phyloP scores from a whole-genome alignment of 192 early-diverging fungal genomes.

The Coemansia sp. region DNA sequence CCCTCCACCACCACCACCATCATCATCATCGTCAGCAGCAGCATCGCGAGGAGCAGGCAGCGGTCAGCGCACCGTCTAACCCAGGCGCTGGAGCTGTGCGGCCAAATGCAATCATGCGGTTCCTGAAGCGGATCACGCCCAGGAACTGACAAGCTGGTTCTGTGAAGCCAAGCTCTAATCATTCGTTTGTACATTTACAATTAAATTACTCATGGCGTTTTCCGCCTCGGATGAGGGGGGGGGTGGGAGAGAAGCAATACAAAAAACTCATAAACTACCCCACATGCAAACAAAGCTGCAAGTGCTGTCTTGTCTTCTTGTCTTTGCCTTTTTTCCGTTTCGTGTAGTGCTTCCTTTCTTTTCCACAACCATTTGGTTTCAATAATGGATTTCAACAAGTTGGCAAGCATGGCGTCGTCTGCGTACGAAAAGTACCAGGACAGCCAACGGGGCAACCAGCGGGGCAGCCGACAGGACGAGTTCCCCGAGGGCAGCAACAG shows the following conservation, averaged over 20 bases:
- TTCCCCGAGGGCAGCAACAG: background rate
- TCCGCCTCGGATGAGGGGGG: background rate
- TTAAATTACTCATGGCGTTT: background rate
- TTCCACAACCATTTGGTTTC: background rate
- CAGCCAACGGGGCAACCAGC: background rate
- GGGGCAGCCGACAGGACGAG: no score
- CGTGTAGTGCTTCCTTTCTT: no score
- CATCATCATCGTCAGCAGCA: background rate
- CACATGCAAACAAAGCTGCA: no score
- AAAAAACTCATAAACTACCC: no score
- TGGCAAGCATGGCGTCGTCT: conserved; percentile 21
- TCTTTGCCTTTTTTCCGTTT: no score
- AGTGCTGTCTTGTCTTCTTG: no score
- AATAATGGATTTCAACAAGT: conserved; percentile 44
- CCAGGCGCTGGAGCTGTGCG: conserved; percentile 17
- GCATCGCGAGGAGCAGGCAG: background rate
- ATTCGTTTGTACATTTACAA: background rate
- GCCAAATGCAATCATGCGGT: conserved; percentile 48
- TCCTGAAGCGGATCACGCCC: conserved; percentile 46
- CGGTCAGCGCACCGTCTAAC: background rate
- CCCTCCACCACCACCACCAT: background rate
- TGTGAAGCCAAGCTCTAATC: background rate
- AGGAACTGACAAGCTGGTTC: conserved; percentile 11
- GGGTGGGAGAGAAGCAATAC: no score
- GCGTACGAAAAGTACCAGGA: conserved; percentile 37